Evolutionary conservation across 73 alveolate genomes (phyloP).

Genomic region (Paraurostyla sp.): DNA sequence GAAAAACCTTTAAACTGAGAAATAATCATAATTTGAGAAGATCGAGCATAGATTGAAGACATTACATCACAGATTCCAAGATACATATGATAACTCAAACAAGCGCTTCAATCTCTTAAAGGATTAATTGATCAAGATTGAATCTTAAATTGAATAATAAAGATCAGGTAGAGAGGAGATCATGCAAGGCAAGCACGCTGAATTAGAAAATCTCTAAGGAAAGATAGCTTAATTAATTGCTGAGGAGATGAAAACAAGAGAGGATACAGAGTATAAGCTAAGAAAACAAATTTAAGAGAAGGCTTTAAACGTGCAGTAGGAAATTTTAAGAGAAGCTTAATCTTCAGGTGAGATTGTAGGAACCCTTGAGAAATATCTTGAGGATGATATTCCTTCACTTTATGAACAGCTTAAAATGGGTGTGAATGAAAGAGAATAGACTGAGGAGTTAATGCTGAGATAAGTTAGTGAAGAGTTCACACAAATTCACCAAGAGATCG

Average conservation of each 20-base stretch:
- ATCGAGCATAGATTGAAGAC: conserved; percentile 33
- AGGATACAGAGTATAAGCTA: conserved; percentile 74
- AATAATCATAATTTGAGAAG: conserved; percentile 24
- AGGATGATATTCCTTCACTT: conserved; percentile 81
- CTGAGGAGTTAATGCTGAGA: conserved; percentile 78
- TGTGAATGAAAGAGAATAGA: conserved; percentile 71
- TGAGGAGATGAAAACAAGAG: conserved; percentile 81
- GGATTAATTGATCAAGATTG: conserved; percentile 71
- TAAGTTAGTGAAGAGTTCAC: conserved; percentile 75
- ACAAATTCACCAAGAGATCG: conserved; percentile 71
- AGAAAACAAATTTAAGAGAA: conserved; percentile 73
- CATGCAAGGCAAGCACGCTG: conserved; percentile 65
- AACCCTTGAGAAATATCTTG: conserved; percentile 73
- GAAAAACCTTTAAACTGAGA: conserved; percentile 49
- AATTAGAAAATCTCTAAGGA: conserved; percentile 59
- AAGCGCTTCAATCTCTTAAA: conserved; percentile 73
- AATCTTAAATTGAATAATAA: conserved; percentile 65
- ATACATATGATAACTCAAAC: conserved; percentile 72
- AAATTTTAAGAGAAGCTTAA: conserved; percentile 71
- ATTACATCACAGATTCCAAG: conserved; percentile 72
- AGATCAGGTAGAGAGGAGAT: conserved; percentile 78
- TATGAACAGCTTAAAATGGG: conserved; percentile 65
- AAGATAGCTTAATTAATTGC: conserved; percentile 65
- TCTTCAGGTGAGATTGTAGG: conserved; percentile 72
- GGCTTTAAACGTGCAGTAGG: conserved; percentile 47